Evolutionary conservation across 768 basidiomycete species (phyloP).

Genomic region (Suillus lakei): DNA sequence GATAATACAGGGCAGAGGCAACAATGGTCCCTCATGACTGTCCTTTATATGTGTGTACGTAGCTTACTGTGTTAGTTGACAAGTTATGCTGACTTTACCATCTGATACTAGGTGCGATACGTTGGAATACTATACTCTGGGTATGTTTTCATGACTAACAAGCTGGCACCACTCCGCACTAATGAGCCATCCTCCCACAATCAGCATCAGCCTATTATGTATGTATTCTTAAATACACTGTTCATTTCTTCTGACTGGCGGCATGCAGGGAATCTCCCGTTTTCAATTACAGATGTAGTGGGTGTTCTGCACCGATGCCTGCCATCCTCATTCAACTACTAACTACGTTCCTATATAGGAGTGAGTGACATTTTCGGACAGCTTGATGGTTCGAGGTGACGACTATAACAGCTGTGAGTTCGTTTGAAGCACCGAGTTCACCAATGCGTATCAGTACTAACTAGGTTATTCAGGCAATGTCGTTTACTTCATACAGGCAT

Average conservation of each 20-base stretch:
- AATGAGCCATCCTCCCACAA: background rate
- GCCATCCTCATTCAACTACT: background rate
- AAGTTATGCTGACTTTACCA: background rate
- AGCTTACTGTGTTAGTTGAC: background rate
- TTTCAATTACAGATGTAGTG: background rate
- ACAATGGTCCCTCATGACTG: background rate
- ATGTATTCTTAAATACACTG: background rate
- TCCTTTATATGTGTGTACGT: background rate
- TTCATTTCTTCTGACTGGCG: background rate
- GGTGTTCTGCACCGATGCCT: background rate
- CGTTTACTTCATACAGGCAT: background rate
- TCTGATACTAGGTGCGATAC: background rate
- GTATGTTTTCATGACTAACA: background rate
- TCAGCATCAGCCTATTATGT: background rate
- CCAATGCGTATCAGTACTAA: background rate
- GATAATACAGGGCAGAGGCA: background rate
- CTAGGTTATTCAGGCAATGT: background rate
- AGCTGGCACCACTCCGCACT: background rate
- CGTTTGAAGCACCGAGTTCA: background rate
- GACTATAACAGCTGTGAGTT: background rate
- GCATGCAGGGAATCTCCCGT: background rate
- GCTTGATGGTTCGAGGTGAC: background rate
- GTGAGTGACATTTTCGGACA: background rate
- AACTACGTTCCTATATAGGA: background rate
- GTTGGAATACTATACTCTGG: background rate